These are phyloP conservation scores for Phytophthora syringae DNA, from an alignment of 352 stramenopile species.

Conservation along the genomic window DNA sequence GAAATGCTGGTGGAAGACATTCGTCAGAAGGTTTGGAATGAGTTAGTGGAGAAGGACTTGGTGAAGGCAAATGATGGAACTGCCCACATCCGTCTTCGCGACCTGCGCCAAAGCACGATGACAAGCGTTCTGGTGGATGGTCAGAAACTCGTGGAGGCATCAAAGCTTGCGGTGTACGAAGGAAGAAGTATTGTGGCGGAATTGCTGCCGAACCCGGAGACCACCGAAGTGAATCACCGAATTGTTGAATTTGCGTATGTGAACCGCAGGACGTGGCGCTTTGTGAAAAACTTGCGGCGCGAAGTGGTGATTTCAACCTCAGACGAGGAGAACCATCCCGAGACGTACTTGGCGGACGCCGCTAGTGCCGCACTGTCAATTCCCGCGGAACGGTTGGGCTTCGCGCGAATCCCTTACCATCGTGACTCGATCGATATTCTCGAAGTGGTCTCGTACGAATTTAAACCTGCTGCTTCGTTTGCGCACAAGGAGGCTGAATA, in stretches of 20 bases:
- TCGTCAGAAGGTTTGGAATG: conserved; percentile 51
- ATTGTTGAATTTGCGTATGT: conserved; percentile 77
- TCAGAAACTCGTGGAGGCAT: conserved; percentile 66
- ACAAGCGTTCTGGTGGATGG: conserved; percentile 71
- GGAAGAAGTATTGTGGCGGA: conserved; percentile 75
- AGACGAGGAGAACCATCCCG: conserved; percentile 32
- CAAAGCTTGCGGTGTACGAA: conserved; percentile 79
- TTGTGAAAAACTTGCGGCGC: conserved; percentile 57
- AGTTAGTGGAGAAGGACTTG: conserved; percentile 56
- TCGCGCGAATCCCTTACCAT: conserved; percentile 68
- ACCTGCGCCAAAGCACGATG: conserved; percentile 72
- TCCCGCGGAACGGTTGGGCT: conserved; percentile 52
- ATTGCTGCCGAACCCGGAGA: conserved; percentile 66
- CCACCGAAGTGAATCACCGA: conserved; percentile 49
- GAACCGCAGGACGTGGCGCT: conserved; percentile 68
- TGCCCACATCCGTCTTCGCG: conserved; percentile 64
- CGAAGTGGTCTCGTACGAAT: conserved; percentile 69
- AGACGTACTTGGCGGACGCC: conserved; percentile 49
- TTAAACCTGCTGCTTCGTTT: conserved; percentile 32
- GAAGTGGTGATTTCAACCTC: conserved; percentile 61
- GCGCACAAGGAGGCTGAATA: conserved; percentile 51
- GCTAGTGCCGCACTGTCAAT: conserved; percentile 54
- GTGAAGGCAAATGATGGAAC: conserved; percentile 27
- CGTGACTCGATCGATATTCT: conserved; percentile 76
- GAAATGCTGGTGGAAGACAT: conserved; percentile 81